Base-by-base conservation (phyloP, 1,284 basidiomycete species). In the Ceratobasidium papillatum region DNA sequence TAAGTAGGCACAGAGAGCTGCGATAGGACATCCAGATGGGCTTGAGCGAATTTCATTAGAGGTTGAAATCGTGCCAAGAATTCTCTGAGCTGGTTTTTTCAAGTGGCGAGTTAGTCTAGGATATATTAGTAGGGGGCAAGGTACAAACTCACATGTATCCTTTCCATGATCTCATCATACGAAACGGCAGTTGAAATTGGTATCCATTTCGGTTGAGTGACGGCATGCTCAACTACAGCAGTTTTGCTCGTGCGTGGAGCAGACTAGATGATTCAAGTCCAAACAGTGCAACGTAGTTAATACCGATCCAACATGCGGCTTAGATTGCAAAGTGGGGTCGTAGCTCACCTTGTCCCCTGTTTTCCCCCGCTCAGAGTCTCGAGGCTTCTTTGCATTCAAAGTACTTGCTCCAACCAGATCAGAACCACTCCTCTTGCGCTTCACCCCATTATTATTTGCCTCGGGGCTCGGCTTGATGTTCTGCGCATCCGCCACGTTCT, bases 101-200 rank as follows among this genome's bases (percentile, higher is more conserved):
- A n/a, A 7, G 30, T 38, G 5, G 22, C 11, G 7, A 17, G 11
- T 59, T 38, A 65, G 45, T 49, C 43, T 32, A 22, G 36, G 25
- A 4, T 25, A 19, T 27, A 47, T 41, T n/a, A 41, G n/a, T 58
- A 52, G 22, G 32, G 25, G 54, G 3, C 2, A 58, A 22, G 25
- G 22, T 22, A 25, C 27, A 17, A 12, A 54, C 66, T 41, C 19
- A 58, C 66, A 22, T 69, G 66, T 36, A 69, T 69, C 30, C 66
- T 69, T 47, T 69, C 49, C 66, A 69, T 69, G 34, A 69, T 58
- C 54, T 69, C 66, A 58, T 69, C 66, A 47, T 58, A 69, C 22
- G 54, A 56, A 41, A 47, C 43, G 32, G 52, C 54, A 36, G 54
- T 58, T 56, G 52, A 41, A 47, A 69, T 69, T 8, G 51, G 54